Evolutionary conservation across 1,284 basidiomycete species (phyloP).

Genomic region (Xerocomus minutiporus): DNA sequence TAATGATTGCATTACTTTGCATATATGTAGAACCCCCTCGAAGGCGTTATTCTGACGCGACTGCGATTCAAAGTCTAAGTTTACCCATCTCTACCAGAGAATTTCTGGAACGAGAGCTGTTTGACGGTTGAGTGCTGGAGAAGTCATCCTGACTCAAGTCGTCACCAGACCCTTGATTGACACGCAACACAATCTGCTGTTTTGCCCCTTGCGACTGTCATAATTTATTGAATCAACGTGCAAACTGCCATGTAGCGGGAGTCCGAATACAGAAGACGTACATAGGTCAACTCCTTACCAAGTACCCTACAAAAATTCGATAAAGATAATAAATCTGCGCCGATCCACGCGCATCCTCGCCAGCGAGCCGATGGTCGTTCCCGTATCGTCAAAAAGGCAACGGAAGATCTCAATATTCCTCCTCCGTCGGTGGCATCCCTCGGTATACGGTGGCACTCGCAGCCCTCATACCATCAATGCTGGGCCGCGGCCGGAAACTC

Average conservation of each 20-base stretch:
- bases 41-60: too few species aligned
- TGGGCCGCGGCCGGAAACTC: conserved; percentile 75
- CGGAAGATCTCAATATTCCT: conserved; percentile 17
- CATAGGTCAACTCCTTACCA: neutral
- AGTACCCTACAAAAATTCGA: conserved; percentile 21
- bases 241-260: neutral
- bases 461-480: conserved; percentile 44
- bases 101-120: too few species aligned
- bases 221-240: neutral
- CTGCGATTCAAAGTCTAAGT: too few species aligned
- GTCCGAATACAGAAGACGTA: conserved; percentile 5
- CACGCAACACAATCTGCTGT: too few species aligned
- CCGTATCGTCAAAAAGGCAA: neutral
- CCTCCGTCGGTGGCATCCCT: conserved; percentile 28
- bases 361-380: conserved; percentile 17
- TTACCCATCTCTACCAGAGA: too few species aligned
- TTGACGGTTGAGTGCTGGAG: too few species aligned
- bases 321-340: conserved; percentile 20
- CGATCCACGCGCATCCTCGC: conserved; percentile 13
- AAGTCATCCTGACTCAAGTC: too few species aligned
- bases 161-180: too few species aligned
- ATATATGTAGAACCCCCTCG: too few species aligned
- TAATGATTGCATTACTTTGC: too few species aligned
- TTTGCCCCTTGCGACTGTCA: neutral
- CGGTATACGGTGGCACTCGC: conserved; percentile 11